Evolutionary conservation across 805 yeast genomes (phyloP).

Genomic region (Lachancea meyersii): DNA sequence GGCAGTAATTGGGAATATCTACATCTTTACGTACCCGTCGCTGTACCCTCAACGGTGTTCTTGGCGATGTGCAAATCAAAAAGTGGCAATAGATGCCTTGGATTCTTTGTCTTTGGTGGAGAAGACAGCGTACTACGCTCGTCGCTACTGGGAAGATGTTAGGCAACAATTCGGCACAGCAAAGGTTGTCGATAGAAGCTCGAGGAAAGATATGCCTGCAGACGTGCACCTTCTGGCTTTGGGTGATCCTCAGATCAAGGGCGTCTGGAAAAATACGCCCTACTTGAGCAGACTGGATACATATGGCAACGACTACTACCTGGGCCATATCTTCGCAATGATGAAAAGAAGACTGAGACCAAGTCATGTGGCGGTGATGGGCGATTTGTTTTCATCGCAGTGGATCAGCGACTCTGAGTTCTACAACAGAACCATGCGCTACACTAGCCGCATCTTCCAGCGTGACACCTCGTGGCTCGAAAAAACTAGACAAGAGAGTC

Average conservation of each 20-base stretch:
- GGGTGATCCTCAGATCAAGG: slow-evolving; percentile 97
- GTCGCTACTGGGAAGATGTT: slow-evolving; percentile 28
- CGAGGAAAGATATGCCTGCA: slow-evolving; percentile 18
- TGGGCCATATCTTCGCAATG: slow-evolving; percentile 72
- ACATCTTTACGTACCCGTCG: slow-evolving; percentile 74
- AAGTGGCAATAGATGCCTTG: background rate
- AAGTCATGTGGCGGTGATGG: slow-evolving; percentile 80
- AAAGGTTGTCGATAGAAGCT: background rate
- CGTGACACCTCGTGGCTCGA: slow-evolving; percentile 54
- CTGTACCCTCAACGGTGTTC: slow-evolving; percentile 48
- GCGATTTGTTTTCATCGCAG: slow-evolving; percentile 88
- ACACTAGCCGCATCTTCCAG: slow-evolving; percentile 61
- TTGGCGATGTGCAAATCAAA: slow-evolving; percentile 41
- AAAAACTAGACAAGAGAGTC: slow-evolving; percentile 34
- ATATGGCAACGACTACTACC: slow-evolving; percentile 80
- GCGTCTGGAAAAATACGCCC: slow-evolving; percentile 67
- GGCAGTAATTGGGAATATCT: slow-evolving; percentile 49
- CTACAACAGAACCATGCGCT: slow-evolving; percentile 69
- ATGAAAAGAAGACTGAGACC: slow-evolving; percentile 66
- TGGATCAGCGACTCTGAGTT: slow-evolving; percentile 91
- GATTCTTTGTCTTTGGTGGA: slow-evolving; percentile 20
- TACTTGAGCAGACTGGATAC: slow-evolving; percentile 73
- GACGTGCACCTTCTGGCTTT: slow-evolving; percentile 69
- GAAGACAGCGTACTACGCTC: slow-evolving; percentile 23
- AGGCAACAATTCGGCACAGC: slow-evolving; percentile 13